Evolutionary conservation across 495 filamentous ascomycete genomes (phyloP).

Genomic region (Talaromyces wortmannii): DNA sequence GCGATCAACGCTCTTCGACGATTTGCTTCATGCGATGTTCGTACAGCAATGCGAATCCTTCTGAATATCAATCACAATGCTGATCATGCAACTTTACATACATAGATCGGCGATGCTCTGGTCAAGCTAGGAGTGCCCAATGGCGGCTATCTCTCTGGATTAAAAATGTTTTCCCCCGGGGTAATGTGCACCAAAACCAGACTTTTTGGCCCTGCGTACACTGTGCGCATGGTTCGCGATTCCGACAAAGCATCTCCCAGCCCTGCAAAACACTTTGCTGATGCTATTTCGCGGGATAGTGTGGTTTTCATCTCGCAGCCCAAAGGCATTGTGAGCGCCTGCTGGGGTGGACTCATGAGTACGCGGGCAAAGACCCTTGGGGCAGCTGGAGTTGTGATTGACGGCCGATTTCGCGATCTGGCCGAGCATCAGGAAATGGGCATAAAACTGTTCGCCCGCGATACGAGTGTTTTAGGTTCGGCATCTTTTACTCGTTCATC

Average conservation of each 20-base stretch:
- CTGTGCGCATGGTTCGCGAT: conserved; percentile 31
- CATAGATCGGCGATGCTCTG: conserved; percentile 14
- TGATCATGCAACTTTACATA: not conserved
- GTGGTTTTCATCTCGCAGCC: conserved; percentile 53
- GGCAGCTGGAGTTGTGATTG: conserved; percentile 42
- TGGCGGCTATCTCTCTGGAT: conserved; percentile 50
- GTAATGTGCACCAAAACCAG: conserved; percentile 43
- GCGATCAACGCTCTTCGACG: conserved; percentile 12
- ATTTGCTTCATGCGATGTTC: conserved; percentile 18
- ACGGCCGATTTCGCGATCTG: conserved; percentile 52
- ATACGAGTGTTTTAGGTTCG: conserved; percentile 29
- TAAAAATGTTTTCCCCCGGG: conserved; percentile 51
- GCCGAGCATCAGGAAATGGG: conserved; percentile 49
- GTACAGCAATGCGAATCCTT: not conserved
- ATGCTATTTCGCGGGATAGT: conserved; percentile 40
- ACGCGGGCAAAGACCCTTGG: conserved; percentile 36
- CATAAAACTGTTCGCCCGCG: conserved; percentile 45
- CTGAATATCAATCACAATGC: not conserved
- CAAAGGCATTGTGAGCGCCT: conserved; percentile 42
- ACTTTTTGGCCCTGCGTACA: conserved; percentile 52
- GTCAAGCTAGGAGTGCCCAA: conserved; percentile 41
- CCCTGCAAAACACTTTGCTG: conserved; percentile 18
- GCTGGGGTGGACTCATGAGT: conserved; percentile 56
- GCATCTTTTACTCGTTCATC: conserved; percentile 16
- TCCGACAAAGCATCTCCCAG: conserved; percentile 12